Base-by-base conservation (phyloP, 1,139 yeast genomes). In the Blastobotrys indianensis region DNA sequence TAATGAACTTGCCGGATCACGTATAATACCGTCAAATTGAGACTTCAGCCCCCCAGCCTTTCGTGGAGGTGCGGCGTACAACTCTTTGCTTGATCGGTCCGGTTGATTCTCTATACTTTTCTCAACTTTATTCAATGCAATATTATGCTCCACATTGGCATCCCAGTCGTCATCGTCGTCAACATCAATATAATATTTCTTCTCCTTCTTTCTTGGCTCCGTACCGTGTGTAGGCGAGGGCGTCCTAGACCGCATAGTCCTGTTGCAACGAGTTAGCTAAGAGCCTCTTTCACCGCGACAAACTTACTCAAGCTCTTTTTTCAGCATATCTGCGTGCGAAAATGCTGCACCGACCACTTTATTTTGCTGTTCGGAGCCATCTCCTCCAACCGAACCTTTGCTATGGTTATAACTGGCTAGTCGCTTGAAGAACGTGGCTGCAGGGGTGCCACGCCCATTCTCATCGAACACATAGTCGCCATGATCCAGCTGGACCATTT, bases 121-220 rank as follows among this genome's bases (percentile, higher is more conserved):
- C 36, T 61, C 64, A 20, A 57, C 59, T 44, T 47, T 62, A 50
- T 44, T 67, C 53, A 64, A 68, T 59, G 68, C 65, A 41, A 60
- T 58, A 48, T 66, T 68, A 53, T 72, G 83, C 52, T 83, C 87
- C 39, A 87, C 72, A 34, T 80, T 84, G 3, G 95, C 94, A 61
- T 87, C 90, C 97, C 96, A 88, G 63, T 87, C 96, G 57, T 85
- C 95, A 60, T 87, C 96, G 61, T 87, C 96, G 7, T 20, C 25
- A 42, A 80, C 64, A 59, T 85, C 95, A 39, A 67, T 58, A 46
- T 66, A 65, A 15, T 67, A 46, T 34, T 39, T 42, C 16, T 44
- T 46, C 7, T 20, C 25, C 4, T 41, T 37, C 9, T 25, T 30
- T 13, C 38, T 31, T 8, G 45, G 20, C 8, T 37, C 34, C n/a